Percentiles rank a stretch among this genome's conserved stretches.
phyloP scores from a whole-genome alignment of 345 rosid species.

The Salix udensis region DNA sequence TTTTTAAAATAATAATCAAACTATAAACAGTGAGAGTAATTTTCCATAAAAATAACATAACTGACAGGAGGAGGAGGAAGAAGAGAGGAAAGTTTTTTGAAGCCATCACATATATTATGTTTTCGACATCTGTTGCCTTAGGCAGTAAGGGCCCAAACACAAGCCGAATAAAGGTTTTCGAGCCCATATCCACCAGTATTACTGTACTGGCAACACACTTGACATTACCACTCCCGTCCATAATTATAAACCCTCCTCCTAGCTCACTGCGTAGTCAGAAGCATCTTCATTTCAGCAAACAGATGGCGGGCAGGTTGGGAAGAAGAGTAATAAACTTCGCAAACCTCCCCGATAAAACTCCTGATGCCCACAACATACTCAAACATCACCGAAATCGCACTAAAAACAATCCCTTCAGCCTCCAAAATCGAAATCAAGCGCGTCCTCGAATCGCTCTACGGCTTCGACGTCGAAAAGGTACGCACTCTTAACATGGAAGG shows the following conservation, averaged over 20 bases:
- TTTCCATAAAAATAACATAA: too few relatives aligned
- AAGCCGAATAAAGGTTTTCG: background rate
- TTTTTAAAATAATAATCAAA: too few relatives aligned
- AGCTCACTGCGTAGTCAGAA: background rate
- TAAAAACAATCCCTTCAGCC: constrained; percentile 81
- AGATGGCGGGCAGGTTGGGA: constrained; percentile 74
- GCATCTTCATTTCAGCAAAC: background rate
- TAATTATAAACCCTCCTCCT: background rate
- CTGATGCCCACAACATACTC: constrained; percentile 55
- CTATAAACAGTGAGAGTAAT: too few relatives aligned
- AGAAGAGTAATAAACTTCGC: constrained; percentile 75
- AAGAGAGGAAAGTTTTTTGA: too few relatives aligned
- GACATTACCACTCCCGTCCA: too few relatives aligned
- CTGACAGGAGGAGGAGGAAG: too few relatives aligned
- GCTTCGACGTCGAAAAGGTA: constrained; percentile 82
- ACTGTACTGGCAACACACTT: too few relatives aligned
- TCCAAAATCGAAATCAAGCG: constrained; percentile 96
- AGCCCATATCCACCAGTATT: background rate
- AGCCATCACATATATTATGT: too few relatives aligned
- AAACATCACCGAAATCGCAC: constrained; percentile 67
- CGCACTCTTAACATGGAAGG: constrained; percentile 93
- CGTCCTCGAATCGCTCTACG: constrained; percentile 82
- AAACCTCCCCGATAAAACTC: constrained; percentile 79
- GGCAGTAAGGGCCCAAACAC: too few relatives aligned
- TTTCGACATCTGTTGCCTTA: too few relatives aligned